Evolutionary conservation across 805 yeast genomes (phyloP), one percentile per base, ranked within the genome.

Genomic region (Diddensiella transvaalensis): DNA sequence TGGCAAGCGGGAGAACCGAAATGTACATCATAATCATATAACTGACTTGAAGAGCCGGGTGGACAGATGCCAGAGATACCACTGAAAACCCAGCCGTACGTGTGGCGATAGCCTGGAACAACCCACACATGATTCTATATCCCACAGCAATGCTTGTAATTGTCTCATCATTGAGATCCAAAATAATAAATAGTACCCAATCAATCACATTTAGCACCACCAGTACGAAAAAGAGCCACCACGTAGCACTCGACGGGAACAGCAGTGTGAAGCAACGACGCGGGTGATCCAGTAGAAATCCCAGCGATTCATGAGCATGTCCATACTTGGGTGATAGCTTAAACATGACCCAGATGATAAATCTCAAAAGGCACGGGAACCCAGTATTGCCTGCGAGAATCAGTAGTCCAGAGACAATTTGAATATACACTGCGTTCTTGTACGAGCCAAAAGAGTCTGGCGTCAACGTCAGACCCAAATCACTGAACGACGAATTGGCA

Each of bases 21-120:
- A 93, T 89, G 69, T 93, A 93, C 99, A 93, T 93, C 98, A 93
- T 91, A 51, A 93, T 77, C 82, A 88, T 77, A 64, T 93, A 93
- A 58, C 93, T 82, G 23, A 93, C 95, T 65, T 89, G 96, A 44
- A 91, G 87, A 0, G 96, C 93, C 0, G 97, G 93, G 60, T 89
- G 93, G 40, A 93, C 71, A 37, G 65, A 63, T 2, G 87, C 70
- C 35, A 93, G 67, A 62, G 84, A 80, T 22, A 90, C 78, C 35
- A 85, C 84, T 0, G 85, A 57, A 56, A 93, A 83, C 0, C 99
- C 99, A 0, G 96, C 96, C 1, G 98, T 93, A 71, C 99, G 80
- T 0, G 97, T 88, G 44, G 91, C 79, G 41, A 91, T 78, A 1
- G 97, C 93, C 65, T 91, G 98, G 63, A 82, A 93, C 35, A 91